Conservation (phyloP, 2,329 filamentous ascomycete species). For the Aspergillus sp. region DNA sequence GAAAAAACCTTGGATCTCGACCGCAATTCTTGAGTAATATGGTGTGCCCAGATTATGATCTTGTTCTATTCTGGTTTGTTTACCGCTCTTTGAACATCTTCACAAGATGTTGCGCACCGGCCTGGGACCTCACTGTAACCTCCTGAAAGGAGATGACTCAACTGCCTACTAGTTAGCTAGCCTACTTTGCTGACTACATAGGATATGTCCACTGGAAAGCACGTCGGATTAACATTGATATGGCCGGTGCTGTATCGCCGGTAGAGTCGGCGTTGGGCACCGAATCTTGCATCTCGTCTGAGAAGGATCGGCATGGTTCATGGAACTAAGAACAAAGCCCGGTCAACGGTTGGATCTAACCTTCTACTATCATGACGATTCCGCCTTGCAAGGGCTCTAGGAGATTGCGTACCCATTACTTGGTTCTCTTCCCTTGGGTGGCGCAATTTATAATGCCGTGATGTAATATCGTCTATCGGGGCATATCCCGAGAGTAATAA, state of each 20-base stretch:
- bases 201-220: background rate
- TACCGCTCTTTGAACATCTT: background rate
- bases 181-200: background rate
- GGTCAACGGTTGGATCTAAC: background rate
- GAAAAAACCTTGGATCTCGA: background rate
- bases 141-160: background rate
- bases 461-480: background rate
- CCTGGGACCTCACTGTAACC: background rate
- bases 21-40: background rate
- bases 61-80: background rate
- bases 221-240: background rate
- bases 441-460: background rate
- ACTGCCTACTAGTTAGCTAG: background rate
- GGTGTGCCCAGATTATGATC: background rate
- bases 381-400: background rate
- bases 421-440: background rate
- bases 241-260: background rate
- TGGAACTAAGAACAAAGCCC: background rate
- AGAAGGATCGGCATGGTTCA: slow-evolving; percentile 7
- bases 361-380: background rate
- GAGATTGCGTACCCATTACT: background rate
- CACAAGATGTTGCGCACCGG: background rate
- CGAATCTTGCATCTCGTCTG: background rate
- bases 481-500: background rate
- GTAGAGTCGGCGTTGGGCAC: slow-evolving; percentile 5